Evolutionary conservation across 805 yeast species (phyloP), one percentile per base, ranked within the genome.

Genomic region (Ogataea chonburiensis): DNA sequence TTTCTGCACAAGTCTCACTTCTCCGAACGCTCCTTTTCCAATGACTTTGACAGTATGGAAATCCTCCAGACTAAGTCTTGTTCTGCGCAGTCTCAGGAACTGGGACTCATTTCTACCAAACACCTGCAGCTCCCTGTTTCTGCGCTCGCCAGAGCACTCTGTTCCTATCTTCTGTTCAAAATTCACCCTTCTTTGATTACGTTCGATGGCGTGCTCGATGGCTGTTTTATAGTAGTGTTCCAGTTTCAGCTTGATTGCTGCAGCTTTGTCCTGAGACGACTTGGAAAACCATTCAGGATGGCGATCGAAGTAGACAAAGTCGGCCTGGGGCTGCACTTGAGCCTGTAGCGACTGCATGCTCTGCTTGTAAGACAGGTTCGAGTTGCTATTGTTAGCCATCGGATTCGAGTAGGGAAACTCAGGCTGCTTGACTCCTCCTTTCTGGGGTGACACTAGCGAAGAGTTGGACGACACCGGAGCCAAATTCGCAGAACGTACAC

Each of bases 11-110:
- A 93, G 68, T 45, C 97, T 75, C 22, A 93, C 98, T 56, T 88
- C 97, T 44, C 98, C 98, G 66, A 93, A 93, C 0, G 98, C 96
- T 46, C 98, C 98, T 60, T 93, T 93, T 32, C 98, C 98, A 47
- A 71, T 76, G 22, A 84, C 96, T 62, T 87, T 87, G 37, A 88
- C 94, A 1, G 96, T 88, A 41, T 70, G 75, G 63, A 88, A 86
- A 63, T 88, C 97, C 25, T 83, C 93, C 27, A 87, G 67, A 1
- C 87, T 74, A 36, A 88, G 68, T 54, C 88, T 75, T 1, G 96
- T 88, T 59, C 97, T 75, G 49, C 96, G 68, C 37, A 88, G 70
- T 45, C 97, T 73, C 55, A 89, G 66, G 50, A 85, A 88, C 44
- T 85, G 89, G 5, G 94, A 81, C 61, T 88, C 96, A 50, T 86